phyloP scores from a whole-genome alignment of 106 monocot genomes.

The Acanthochlamys bracteata region DNA sequence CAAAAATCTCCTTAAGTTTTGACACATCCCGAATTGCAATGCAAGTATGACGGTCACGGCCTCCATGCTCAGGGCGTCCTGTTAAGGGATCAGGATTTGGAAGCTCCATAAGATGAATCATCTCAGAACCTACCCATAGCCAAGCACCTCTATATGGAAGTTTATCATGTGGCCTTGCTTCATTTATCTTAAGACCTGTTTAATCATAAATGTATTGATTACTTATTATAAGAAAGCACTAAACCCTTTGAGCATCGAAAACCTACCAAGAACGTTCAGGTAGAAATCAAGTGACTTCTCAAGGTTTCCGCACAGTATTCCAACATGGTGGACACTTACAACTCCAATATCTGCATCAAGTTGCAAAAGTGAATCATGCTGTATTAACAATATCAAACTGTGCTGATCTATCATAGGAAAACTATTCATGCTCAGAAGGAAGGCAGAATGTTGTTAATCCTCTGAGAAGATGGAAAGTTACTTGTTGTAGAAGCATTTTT shows the following conservation, averaged over 20 bases:
- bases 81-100: constrained; percentile 98
- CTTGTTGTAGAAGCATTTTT: too few relatives aligned
- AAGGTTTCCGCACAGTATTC: constrained; percentile 83
- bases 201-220: neutral
- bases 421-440: too few relatives aligned
- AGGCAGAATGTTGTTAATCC: too few relatives aligned
- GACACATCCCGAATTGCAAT: constrained; percentile 77
- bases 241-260: neutral
- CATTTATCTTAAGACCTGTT: constrained; percentile 87
- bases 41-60: constrained; percentile 91
- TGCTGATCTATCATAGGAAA: too few relatives aligned
- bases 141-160: constrained; percentile 98
- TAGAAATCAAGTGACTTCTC: constrained; percentile 93
- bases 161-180: constrained; percentile 82
- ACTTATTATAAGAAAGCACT: neutral
- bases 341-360: constrained; percentile 63
- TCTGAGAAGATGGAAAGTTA: too few relatives aligned
- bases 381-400: neutral
- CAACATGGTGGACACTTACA: constrained; percentile 95
- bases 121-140: constrained; percentile 94
- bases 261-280: constrained; percentile 75
- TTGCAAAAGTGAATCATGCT: neutral
- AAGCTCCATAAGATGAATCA: constrained; percentile 99
- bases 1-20: constrained; percentile 81
- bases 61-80: constrained; percentile 97